These are phyloP conservation scores for Lactifluus piperatus DNA, from an alignment of 768 basidiomycete species.

Conservation along the genomic window DNA sequence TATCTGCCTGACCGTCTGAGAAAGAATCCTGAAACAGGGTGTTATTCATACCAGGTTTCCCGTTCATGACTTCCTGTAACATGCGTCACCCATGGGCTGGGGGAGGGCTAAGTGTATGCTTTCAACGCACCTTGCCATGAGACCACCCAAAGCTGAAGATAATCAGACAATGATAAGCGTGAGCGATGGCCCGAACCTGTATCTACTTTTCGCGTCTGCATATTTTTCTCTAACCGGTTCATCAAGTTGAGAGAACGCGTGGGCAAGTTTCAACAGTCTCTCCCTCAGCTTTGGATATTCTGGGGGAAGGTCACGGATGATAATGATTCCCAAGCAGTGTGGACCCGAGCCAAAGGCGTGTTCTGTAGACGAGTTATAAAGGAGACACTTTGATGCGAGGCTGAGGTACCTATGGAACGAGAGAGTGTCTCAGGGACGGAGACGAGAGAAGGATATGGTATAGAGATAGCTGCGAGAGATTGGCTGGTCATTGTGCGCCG, in stretches of 20 bases:
- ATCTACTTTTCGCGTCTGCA: slow-evolving; percentile 60
- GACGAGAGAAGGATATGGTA: slow-evolving; percentile 54
- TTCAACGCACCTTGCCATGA: slow-evolving; percentile 68
- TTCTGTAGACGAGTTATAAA: slow-evolving; percentile 33
- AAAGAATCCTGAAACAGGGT: background rate
- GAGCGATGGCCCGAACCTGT: slow-evolving; percentile 43
- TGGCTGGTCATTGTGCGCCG: slow-evolving; percentile 21
- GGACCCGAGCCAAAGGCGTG: slow-evolving; percentile 78
- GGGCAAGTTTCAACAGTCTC: slow-evolving; percentile 62
- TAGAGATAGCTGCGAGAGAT: slow-evolving; percentile 43
- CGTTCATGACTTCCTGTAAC: slow-evolving; percentile 88
- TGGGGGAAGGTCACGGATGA: slow-evolving; percentile 73
- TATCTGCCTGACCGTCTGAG: slow-evolving; percentile 39
- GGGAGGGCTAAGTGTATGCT: background rate
- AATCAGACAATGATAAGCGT: background rate
- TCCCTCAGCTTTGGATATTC: slow-evolving; percentile 57
- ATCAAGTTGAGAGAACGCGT: slow-evolving; percentile 67
- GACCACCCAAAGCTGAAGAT: slow-evolving; percentile 84
- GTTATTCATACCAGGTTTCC: slow-evolving; percentile 52
- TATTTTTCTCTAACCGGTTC: slow-evolving; percentile 63
- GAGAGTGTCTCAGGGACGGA: slow-evolving; percentile 44
- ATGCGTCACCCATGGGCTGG: background rate
- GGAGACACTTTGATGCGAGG: background rate
- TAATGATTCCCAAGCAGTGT: slow-evolving; percentile 68
- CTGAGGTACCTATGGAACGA: slow-evolving; percentile 47